Percentiles rank a stretch among this genome's conserved stretches.
Conservation (phyloP, 2,329 filamentous ascomycete species). For the Colletotrichum navitas region DNA sequence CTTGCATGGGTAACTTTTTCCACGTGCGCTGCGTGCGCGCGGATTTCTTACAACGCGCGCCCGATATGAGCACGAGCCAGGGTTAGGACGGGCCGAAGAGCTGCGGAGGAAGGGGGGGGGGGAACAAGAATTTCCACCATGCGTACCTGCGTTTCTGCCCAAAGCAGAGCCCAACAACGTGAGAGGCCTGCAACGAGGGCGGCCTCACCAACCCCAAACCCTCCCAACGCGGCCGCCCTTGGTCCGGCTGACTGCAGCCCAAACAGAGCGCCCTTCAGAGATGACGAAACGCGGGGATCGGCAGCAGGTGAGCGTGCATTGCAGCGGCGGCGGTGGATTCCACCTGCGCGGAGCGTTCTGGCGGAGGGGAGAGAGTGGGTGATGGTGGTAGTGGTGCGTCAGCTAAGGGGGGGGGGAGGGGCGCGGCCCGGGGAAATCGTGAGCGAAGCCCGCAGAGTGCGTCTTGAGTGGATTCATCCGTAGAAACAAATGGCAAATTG, state of each 20-base stretch:
- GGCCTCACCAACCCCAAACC: background rate
- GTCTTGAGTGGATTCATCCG: background rate
- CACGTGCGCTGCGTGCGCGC: conserved; percentile 1
- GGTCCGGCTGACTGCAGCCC: conserved; percentile 7
- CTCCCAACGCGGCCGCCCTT: background rate
- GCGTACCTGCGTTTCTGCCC: conserved; percentile 21
- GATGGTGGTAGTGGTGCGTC: background rate
- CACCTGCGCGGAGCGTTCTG: conserved; percentile 1
- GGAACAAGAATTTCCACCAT: background rate
- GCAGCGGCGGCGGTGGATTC: background rate
- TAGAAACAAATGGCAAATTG: background rate
- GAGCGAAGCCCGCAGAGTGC: background rate
- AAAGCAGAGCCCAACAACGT: background rate
- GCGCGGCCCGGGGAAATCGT: background rate
- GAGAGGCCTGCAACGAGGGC: background rate
- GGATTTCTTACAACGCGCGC: background rate
- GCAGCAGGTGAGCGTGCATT: conserved; percentile 1
- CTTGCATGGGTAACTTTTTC: background rate
- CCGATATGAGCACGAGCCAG: background rate
- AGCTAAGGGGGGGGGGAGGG: background rate
- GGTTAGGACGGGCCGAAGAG: background rate
- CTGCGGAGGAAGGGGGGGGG: background rate
- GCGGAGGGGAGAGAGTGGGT: too few species aligned
- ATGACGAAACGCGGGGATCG: background rate
- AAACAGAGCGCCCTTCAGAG: background rate